These are phyloP conservation scores for Fusarium brachygibbosum DNA, from an alignment of 2,329 filamentous ascomycete species.

Conservation along the genomic window DNA sequence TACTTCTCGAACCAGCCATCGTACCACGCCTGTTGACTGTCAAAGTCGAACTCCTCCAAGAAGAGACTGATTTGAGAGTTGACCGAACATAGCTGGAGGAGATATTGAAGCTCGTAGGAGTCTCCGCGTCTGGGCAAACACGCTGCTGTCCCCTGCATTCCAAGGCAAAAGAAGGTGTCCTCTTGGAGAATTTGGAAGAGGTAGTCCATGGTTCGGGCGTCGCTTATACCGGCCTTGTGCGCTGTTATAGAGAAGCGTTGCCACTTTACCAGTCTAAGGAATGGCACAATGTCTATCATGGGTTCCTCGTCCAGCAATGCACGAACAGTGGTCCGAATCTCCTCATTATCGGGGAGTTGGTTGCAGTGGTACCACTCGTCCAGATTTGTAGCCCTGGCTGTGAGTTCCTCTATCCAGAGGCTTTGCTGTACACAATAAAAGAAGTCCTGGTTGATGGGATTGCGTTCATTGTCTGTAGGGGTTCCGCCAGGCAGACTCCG, in stretches of 20 bases:
- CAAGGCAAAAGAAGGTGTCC: not conserved
- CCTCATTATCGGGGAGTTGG: not conserved
- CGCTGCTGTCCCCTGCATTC: not conserved
- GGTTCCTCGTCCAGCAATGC: no score
- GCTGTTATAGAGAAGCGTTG: not conserved
- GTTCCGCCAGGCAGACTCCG: not conserved
- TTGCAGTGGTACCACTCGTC: not conserved
- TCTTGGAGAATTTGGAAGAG: not conserved
- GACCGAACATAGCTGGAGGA: not conserved
- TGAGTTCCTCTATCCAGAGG: slow-evolving; percentile 2
- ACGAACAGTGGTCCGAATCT: not conserved
- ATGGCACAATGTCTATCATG: not conserved
- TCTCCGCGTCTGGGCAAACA: not conserved
- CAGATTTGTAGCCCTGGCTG: rapidly evolving
- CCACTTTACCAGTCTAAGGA: not conserved
- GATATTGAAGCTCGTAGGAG: not conserved
- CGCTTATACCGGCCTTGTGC: not conserved
- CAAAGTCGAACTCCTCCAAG: rapidly evolving
- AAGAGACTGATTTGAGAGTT: rapidly evolving
- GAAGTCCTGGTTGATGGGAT: not conserved
- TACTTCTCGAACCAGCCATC: slow-evolving; percentile 18
- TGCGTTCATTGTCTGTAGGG: not conserved
- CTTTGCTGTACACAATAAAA: not conserved
- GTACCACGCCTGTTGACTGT: not conserved
- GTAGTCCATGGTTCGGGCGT: not conserved